Conservation (phyloP, 768 basidiomycete genomes). For the Tylopilus cervinicoccineus region DNA sequence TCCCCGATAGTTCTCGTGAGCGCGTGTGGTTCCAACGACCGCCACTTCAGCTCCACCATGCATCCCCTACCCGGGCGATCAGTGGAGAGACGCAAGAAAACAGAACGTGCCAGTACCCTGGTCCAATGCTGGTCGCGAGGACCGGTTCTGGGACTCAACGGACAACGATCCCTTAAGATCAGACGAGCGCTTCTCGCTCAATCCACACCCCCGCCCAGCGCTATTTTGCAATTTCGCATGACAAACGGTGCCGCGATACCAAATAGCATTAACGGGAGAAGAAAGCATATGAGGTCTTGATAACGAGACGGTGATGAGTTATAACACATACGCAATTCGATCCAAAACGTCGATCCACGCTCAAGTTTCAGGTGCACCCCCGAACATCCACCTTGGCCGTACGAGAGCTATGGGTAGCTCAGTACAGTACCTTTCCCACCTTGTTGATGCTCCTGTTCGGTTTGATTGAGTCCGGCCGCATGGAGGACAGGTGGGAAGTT, state of each 20-base stretch:
- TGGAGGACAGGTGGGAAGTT: slow-evolving; percentile 5
- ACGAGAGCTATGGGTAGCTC: slow-evolving; percentile 74
- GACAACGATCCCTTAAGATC: slow-evolving; percentile 27
- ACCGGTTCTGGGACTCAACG: slow-evolving; percentile 16
- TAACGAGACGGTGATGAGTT: slow-evolving; percentile 10
- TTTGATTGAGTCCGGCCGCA: slow-evolving; percentile 72
- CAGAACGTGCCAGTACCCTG: slow-evolving; percentile 36
- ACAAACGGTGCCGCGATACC: slow-evolving; percentile 2
- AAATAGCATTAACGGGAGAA: slow-evolving; percentile 5
- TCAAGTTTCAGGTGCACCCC: slow-evolving; percentile 63
- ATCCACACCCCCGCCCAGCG: slow-evolving; percentile 61
- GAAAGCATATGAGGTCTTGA: slow-evolving; percentile 7
- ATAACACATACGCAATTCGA: slow-evolving; percentile 55
- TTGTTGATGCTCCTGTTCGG: slow-evolving; percentile 71
- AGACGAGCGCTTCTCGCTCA: slow-evolving; percentile 18
- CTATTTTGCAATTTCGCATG: slow-evolving; percentile 21
- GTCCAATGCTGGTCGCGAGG: slow-evolving; percentile 39
- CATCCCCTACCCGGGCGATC: slow-evolving; percentile 47
- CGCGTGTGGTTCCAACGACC: slow-evolving; percentile 31
- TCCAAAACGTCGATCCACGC: slow-evolving; percentile 86
- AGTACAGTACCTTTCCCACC: slow-evolving; percentile 72
- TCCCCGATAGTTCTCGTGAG: slow-evolving; percentile 44
- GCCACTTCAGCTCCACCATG: slow-evolving; percentile 52
- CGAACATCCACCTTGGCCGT: slow-evolving; percentile 70
- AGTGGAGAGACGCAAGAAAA: neutral